Base-by-base conservation (phyloP, 2,329 filamentous ascomycete species). In the Tolypocladium tundrense region DNA sequence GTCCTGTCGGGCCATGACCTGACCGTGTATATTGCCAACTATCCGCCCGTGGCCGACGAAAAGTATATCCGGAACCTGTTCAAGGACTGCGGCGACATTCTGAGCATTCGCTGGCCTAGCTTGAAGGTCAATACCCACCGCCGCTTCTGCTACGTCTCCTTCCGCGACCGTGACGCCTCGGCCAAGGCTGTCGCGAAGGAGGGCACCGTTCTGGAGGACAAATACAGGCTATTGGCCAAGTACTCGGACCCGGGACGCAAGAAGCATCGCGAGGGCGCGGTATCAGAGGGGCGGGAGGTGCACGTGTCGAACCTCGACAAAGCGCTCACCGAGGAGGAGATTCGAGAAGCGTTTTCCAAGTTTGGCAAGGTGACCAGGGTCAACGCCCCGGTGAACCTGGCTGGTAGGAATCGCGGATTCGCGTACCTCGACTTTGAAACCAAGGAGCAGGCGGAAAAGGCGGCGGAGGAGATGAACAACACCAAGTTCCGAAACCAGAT, bases 121-220 rank as follows among this genome's bases (percentile, higher is more conserved):
- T 82, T 99, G 55, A 95, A 95, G 70, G 91, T 82, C 71, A 93
- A 97, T 67, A 87, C 88, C 1, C 87, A 90, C 65, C 89, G 94
- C 39, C 88, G 94, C 31, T 99, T 99, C 75, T 97, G 92, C 76
- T 99, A 99, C 71, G 80, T 97, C 8, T 90, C 95, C n/a, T 97
- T 97, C 69, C 81, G 85, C 53, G 84, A 85, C 39, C 73, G 81
- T 3, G 79, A 80, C n/a, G 82, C 83, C 56, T 90, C 91, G 0
- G 79, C 84, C 43, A 84, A 82, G 54, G 92, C 92, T 1, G 87
- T 86, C 0, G 75, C 83, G 59, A 81, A 96, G 54, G 81, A 97
- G 67, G 88, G 88, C 33, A 86, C 80, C 58, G 70, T 85, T 27
- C 73, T 96, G 0, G 88, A 87, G 31, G 84, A 84, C 33, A 81